phyloP scores from a whole-genome alignment of 768 basidiomycete species.

The Terana coerulea region DNA sequence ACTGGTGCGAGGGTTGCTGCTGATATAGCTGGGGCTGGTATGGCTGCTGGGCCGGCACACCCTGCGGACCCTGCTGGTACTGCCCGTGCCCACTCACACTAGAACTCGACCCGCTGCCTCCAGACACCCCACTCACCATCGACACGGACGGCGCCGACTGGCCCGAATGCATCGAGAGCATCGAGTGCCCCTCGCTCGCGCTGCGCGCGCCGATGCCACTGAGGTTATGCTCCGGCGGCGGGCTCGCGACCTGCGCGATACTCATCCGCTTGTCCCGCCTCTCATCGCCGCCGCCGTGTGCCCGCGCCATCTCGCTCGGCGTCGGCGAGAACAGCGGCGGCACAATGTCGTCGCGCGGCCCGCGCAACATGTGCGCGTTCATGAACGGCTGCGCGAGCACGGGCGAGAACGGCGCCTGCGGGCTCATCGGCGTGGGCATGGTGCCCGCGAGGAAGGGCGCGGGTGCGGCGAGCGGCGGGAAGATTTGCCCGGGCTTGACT shows the following conservation, averaged over 20 bases:
- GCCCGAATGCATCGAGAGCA: no score
- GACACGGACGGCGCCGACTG: no score
- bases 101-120: no score
- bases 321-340: slow-evolving; percentile 8
- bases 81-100: no score
- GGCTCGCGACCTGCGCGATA: not conserved
- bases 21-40: not conserved
- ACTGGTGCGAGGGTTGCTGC: not conserved
- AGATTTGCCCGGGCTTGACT: slow-evolving; percentile 30
- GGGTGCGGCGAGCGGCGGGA: slow-evolving; percentile 17
- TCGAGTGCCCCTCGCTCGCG: slow-evolving; percentile 1
- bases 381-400: not conserved
- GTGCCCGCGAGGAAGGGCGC: slow-evolving; percentile 11
- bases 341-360: not conserved
- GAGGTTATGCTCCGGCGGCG: not conserved
- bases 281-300: not conserved
- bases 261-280: not conserved
- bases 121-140: no score
- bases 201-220: not conserved
- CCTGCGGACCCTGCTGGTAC: no score
- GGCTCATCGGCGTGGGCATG: not conserved
- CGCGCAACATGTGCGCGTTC: slow-evolving; percentile 2
- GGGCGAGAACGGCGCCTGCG: slow-evolving; percentile 10
- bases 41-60: no score
- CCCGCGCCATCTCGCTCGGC: slow-evolving; percentile 4